Base-by-base conservation (phyloP, 2,329 filamentous ascomycete genomes). In the Colletotrichum gigasporum region DNA sequence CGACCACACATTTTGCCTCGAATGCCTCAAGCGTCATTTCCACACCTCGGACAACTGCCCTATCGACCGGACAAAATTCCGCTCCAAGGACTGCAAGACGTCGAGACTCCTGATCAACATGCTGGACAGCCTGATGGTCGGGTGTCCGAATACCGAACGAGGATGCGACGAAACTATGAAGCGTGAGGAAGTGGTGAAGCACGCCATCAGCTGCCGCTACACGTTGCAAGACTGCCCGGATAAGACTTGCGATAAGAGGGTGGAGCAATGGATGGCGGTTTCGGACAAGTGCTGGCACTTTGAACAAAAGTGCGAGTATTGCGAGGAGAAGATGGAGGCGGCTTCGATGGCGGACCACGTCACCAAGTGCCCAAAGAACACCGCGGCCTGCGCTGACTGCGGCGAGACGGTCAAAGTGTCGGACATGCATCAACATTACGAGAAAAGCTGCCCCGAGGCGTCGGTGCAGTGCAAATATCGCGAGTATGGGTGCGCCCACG, bases 1-100 rank as follows among this genome's bases (percentile, higher is more conserved):
- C 74, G 85, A 89, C 62, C 88, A 91, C 72, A 88, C 87, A 11
- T 91, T 91, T 71, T 91, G 88, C 70, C 82, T 83, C 53, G 78
- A 79, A 4, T 91, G 88, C 70, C 78, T 90, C 24, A 69, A 75
- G 44, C 76, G 80, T 64, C 78, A 82, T 7, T 76, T 81, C 55
- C 73, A 76, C 53, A 71, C 79, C 32, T 80, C 78, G 53, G 72
- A 78, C 59, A 75, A 79, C 32, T 90, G 87, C 63, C 87, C 87
- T 2, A 83, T 90, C 59, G 87, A 90, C 72, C 81, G 87, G n/a
- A 79, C 79, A 12, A 75, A 77, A 2, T 67, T 82, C 24, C 66
- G 69, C 41, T 63, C 56, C 5, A 65, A 64, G 18, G 63, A 65
- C 44, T 65, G 62, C 42, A 60, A 76, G 37, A 78, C 79, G 0